Conservation (phyloP, 2,329 filamentous ascomycete species). For the Colletotrichum endophyticum region DNA sequence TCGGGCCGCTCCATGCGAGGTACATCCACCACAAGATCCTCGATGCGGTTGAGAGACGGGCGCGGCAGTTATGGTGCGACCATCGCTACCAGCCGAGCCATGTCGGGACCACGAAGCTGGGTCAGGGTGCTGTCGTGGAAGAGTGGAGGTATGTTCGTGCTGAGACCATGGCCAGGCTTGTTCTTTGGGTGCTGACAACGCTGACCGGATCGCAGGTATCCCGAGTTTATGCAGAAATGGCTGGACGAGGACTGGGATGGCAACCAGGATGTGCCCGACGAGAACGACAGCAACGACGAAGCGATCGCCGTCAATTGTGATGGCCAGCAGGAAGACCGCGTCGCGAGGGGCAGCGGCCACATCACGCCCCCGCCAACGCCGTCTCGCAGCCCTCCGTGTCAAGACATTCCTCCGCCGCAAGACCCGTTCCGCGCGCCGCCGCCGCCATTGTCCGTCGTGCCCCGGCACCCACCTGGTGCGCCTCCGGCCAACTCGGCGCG, state of each 20-base stretch:
- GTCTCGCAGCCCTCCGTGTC: no score
- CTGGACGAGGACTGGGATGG: neutral
- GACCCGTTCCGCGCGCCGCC: no score
- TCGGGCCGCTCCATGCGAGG: neutral
- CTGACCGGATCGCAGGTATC: neutral
- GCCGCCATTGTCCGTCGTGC: no score
- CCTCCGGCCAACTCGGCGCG: no score
- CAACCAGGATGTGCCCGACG: neutral
- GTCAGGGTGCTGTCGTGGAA: neutral
- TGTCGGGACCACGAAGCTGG: neutral
- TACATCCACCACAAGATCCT: neutral
- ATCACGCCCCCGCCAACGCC: no score
- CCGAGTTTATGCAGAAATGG: neutral
- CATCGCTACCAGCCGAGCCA: neutral
- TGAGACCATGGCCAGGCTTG: neutral
- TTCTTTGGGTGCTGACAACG: neutral
- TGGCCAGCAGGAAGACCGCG: no score
- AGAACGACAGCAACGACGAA: no score
- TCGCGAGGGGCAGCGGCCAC: no score
- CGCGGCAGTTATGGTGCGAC: neutral
- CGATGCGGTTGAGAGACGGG: neutral
- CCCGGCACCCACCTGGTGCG: no score
- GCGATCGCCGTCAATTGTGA: no score
- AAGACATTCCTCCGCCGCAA: no score
- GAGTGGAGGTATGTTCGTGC: neutral